These are phyloP conservation scores for Chlorokybus atmophyticus DNA, from an alignment of 139 green algal genomes.

Conservation along the genomic window DNA sequence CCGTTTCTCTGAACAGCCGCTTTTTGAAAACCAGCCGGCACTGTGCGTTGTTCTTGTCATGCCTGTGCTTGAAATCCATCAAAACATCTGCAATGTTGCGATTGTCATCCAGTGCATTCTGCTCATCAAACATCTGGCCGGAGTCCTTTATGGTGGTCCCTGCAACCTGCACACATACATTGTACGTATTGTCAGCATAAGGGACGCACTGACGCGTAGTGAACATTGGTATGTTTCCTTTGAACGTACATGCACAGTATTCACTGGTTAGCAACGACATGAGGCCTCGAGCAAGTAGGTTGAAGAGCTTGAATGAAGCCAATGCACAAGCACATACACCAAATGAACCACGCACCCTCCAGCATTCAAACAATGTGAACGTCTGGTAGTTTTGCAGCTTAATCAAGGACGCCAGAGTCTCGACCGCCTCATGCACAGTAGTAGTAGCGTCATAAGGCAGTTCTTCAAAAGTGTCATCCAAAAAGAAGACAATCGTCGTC, in stretches of 20 bases:
- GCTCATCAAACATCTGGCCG: slow-evolving; percentile 34
- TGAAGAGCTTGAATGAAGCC: too few species aligned
- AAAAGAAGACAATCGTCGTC: slow-evolving; percentile 78
- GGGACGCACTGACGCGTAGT: too few species aligned
- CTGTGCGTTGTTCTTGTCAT: slow-evolving; percentile 28
- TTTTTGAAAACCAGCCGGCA: slow-evolving; percentile 88
- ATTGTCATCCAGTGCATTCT: slow-evolving; percentile 81
- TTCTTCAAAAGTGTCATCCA: slow-evolving; percentile 94
- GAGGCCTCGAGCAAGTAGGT: too few species aligned
- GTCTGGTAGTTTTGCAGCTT: slow-evolving; percentile 83
- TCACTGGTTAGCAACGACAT: too few species aligned
- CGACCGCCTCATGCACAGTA: slow-evolving; percentile 73
- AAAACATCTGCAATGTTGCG: slow-evolving; percentile 40
- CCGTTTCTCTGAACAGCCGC: slow-evolving; percentile 87
- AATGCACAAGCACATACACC: too few species aligned
- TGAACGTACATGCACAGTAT: too few species aligned
- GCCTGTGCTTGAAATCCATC: slow-evolving; percentile 53
- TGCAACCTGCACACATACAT: too few species aligned
- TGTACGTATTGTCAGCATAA: too few species aligned
- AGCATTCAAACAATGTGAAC: slow-evolving; percentile 83
- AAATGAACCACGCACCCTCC: slow-evolving; percentile 11
- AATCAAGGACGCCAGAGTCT: slow-evolving; percentile 72
- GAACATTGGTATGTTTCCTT: too few species aligned
- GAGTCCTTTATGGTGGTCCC: neutral
- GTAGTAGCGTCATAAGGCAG: slow-evolving; percentile 76